These are phyloP conservation scores for Yamadazyma philogaea DNA, from an alignment of 805 yeast species.

Conservation along the genomic window DNA sequence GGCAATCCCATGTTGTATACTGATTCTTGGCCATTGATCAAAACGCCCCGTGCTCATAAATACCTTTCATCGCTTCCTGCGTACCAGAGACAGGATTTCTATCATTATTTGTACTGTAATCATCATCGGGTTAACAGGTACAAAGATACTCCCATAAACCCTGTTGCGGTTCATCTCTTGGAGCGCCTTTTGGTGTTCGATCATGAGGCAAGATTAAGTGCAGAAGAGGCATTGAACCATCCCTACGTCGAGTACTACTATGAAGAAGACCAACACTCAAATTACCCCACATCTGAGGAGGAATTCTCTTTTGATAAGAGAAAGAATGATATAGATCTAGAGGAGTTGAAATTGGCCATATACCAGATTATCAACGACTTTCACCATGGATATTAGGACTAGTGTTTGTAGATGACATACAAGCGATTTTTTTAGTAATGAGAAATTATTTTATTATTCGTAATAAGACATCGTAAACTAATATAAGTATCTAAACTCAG, in stretches of 20 bases:
- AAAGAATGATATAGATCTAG: neutral
- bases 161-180: slow-evolving; percentile 30
- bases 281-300: slow-evolving; percentile 20
- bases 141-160: slow-evolving; percentile 18
- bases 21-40: slow-evolving; percentile 19
- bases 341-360: slow-evolving; percentile 6
- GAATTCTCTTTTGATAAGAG: slow-evolving; percentile 33
- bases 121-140: slow-evolving; percentile 18
- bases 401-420: neutral
- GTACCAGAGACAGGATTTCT: slow-evolving; percentile 18
- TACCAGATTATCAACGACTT: neutral
- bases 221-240: slow-evolving; percentile 83
- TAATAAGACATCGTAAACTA: slow-evolving; percentile 14
- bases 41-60: slow-evolving; percentile 23
- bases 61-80: slow-evolving; percentile 27
- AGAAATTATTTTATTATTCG: neutral
- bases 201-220: slow-evolving; percentile 80
- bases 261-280: slow-evolving; percentile 32
- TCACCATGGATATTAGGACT: neutral
- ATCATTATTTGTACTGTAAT: slow-evolving; percentile 18
- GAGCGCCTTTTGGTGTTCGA: slow-evolving; percentile 81
- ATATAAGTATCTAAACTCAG: slow-evolving; percentile 42
- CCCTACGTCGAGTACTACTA: slow-evolving; percentile 88
- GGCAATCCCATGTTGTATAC: slow-evolving; percentile 57
- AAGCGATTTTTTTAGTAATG: neutral